phyloP scores from a whole-genome alignment of 495 filamentous ascomycete species.

The Cercophora newfieldiana region DNA sequence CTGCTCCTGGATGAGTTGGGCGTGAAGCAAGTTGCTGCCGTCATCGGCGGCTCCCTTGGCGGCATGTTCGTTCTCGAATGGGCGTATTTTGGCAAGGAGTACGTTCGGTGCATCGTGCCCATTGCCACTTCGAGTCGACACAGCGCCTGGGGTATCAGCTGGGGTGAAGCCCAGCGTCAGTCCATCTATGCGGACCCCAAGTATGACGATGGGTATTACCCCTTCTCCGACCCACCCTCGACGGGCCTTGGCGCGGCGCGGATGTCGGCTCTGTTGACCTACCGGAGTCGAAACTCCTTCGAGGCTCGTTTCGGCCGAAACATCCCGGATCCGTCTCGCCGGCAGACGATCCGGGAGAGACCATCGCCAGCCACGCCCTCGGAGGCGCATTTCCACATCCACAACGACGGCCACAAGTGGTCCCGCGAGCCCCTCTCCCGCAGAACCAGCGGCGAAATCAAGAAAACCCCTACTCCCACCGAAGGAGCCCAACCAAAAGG shows the following conservation, averaged over 20 bases:
- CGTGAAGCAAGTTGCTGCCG: slow-evolving; percentile 79
- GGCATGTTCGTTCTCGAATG: slow-evolving; percentile 97
- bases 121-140: slow-evolving; percentile 94
- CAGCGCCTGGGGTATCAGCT: slow-evolving; percentile 99
- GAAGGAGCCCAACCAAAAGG: slow-evolving; percentile 37
- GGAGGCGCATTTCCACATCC: slow-evolving; percentile 88
- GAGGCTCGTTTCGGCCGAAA: slow-evolving; percentile 94
- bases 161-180: slow-evolving; percentile 96
- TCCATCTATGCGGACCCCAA: slow-evolving; percentile 98
- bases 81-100: slow-evolving; percentile 93
- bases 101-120: slow-evolving; percentile 86
- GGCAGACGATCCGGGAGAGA: slow-evolving; percentile 72
- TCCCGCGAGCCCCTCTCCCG: slow-evolving; percentile 40
- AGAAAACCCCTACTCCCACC: slow-evolving; percentile 36
- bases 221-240: slow-evolving; percentile 76
- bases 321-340: slow-evolving; percentile 77
- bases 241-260: slow-evolving; percentile 90
- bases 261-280: slow-evolving; percentile 94
- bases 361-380: slow-evolving; percentile 63
- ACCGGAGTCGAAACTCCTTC: slow-evolving; percentile 94
- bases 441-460: slow-evolving; percentile 31
- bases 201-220: slow-evolving; percentile 95
- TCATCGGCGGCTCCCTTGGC: slow-evolving; percentile 96
- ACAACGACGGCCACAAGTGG: slow-evolving; percentile 89
- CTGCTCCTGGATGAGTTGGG: slow-evolving; percentile 87